Evolutionary conservation across 441 rosid genomes (phyloP).

Genomic region (Codiaeum variegatum): DNA sequence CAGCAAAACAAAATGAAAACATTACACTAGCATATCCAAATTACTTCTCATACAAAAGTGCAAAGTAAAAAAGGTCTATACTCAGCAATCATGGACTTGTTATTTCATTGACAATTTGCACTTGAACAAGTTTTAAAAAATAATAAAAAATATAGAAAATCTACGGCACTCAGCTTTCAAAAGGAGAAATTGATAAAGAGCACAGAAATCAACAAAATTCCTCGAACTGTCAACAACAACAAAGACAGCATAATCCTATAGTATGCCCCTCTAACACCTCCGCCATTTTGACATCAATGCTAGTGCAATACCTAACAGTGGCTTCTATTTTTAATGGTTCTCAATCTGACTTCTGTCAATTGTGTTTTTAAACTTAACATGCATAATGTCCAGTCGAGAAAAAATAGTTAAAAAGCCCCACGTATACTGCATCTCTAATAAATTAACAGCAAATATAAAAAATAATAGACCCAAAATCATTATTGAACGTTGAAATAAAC

Average conservation of each 20-base stretch:
- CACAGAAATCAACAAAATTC: background rate
- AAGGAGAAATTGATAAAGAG: background rate
- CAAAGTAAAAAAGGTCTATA: background rate
- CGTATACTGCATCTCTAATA: background rate
- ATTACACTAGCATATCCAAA: background rate
- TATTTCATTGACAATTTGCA: constrained; percentile 1
- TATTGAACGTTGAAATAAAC: background rate
- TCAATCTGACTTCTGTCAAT: constrained; percentile 1
- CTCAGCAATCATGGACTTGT: background rate
- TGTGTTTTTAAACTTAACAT: background rate
- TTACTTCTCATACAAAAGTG: background rate
- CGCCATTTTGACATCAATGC: background rate
- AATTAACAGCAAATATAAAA: background rate
- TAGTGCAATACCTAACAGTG: background rate
- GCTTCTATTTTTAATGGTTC: background rate
- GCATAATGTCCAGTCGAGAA: background rate
- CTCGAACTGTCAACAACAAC: background rate
- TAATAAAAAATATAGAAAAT: background rate
- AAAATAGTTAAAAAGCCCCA: background rate
- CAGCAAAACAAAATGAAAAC: background rate
- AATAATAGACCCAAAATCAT: background rate
- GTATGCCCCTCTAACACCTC: background rate
- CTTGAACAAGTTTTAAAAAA: background rate
- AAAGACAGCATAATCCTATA: background rate
- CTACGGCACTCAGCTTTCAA: background rate